Evolutionary conservation across 108 stramenopile genomes (phyloP), one percentile per base, ranked within the genome.

Genomic region (Cyclotella atomus): DNA sequence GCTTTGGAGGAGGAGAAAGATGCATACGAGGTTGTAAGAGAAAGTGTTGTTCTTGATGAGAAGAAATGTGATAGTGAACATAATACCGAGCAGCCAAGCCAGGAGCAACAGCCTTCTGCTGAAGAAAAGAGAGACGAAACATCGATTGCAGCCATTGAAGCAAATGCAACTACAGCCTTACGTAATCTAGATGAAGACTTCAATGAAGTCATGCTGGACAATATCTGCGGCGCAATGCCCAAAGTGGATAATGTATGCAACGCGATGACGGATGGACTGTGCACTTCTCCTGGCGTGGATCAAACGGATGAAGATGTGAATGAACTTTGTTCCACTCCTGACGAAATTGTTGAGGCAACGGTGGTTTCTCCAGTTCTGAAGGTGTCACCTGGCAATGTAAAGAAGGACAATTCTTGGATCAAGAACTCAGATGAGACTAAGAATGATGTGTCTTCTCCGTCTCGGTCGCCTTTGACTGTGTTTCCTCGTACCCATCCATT

Each of bases 1-100:
- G 64, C 25, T 43, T 24, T 65, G 30, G 45, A 59, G 20, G 73
- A 59, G 65, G 63, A 59, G 41, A 41, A 41, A 3, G 49, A 34
- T 61, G 34, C 16, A 35, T 29, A 61, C 17, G 16, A 61, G 6
- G 28, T 19, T 28, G 60, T 9, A 27, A 16, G 2, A 20, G 14
- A 8, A 27, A 38, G 60, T 34, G 30, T 19, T 27, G 33, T 17
- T 33, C 17, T 38, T 19, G 35, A 34, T 32, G 63, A n/a, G 63
- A 6, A 14, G 21, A 17, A 28, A 45, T 7, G 6, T 14, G 63
- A 24, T 7, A 8, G 23, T 9, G 63, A 43, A 38, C n/a, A n/a
- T n/a, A n/a, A n/a, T n/a, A n/a, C n/a, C n/a, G 63, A 64, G 3
- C 30, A 25, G 4, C 15, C 38, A 20, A 50, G 20, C 5, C 15